These are phyloP conservation scores for Colletotrichum musae DNA, from an alignment of 2,329 filamentous ascomycete genomes.

Conservation along the genomic window DNA sequence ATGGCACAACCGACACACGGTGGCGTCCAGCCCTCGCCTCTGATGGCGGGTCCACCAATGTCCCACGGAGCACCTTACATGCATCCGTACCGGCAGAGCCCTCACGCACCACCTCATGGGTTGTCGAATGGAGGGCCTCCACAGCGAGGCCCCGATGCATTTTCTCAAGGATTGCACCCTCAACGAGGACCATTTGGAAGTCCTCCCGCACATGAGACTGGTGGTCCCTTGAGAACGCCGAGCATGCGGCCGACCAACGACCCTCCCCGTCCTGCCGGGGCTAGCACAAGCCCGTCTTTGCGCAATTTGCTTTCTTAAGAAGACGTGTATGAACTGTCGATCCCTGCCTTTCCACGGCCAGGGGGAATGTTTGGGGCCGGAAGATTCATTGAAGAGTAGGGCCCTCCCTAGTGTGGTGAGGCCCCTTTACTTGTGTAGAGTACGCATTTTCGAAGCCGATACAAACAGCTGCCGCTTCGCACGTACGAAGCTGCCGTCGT, in stretches of 20 bases:
- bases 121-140: constrained; percentile 58
- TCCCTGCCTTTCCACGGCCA: too few relatives aligned
- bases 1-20: constrained; percentile 59
- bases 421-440: constrained; percentile 12
- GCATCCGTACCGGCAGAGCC: constrained; percentile 49
- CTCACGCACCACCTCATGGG: constrained; percentile 46
- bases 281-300: constrained; percentile 82
- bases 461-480: not conserved
- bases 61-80: constrained; percentile 50
- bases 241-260: constrained; percentile 45
- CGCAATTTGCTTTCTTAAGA: constrained; percentile 78
- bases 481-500: constrained; percentile 4
- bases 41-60: constrained; percentile 49
- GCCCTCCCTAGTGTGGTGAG: not conserved
- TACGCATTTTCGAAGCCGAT: constrained; percentile 4
- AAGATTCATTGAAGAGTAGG: not conserved
- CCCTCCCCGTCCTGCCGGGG: constrained; percentile 62
- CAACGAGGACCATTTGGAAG: constrained; percentile 61
- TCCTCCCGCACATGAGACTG: constrained; percentile 53
- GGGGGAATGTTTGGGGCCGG: too few relatives aligned
- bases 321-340: too few relatives aligned
- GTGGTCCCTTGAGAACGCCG: constrained; percentile 46
- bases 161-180: constrained; percentile 59
- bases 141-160: constrained; percentile 61
- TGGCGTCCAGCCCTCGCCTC: constrained; percentile 64